Percentiles rank a stretch among this genome's conserved stretches.
phyloP scores from a whole-genome alignment of 2,329 filamentous ascomycete species.

The Magnaporthiopsis incrustans region DNA sequence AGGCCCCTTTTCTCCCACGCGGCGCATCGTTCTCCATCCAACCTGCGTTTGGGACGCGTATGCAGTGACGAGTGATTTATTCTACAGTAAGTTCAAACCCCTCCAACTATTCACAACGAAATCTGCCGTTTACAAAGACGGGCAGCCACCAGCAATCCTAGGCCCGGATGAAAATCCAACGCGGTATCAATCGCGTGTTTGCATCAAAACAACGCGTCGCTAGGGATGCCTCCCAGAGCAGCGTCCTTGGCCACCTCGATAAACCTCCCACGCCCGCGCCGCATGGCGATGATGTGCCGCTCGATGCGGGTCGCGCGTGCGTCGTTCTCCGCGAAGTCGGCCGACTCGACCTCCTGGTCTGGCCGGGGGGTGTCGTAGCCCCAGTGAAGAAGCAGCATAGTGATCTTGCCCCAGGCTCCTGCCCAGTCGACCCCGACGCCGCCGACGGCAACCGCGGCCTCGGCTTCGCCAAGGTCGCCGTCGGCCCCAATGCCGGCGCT shows the following conservation, averaged over 20 bases:
- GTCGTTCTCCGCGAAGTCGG: conserved; percentile 8
- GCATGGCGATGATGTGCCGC: conserved; percentile 13
- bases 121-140: too few species aligned
- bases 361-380: conserved; percentile 2
- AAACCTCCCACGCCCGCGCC: conserved; percentile 15
- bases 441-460: conserved; percentile 20
- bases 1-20: too few species aligned
- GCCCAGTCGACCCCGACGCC: conserved; percentile 46
- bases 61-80: too few species aligned
- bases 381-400: conserved; percentile 13
- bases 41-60: too few species aligned
- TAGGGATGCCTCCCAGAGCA: neutral
- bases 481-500: neutral
- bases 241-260: conserved; percentile 14
- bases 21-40: too few species aligned
- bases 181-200: too few species aligned
- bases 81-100: too few species aligned
- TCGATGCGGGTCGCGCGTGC: conserved; percentile 12
- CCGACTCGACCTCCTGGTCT: conserved; percentile 7
- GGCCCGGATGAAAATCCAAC: too few species aligned
- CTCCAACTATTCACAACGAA: too few species aligned
- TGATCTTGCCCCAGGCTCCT: conserved; percentile 17
- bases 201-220: too few species aligned
- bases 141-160: too few species aligned
- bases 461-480: neutral